A percentile compares a stretch with the other conserved stretches of the same genome.
Evolutionary conservation across 1,284 basidiomycete genomes (phyloP).

Genomic region (Stereum hirsutum): DNA sequence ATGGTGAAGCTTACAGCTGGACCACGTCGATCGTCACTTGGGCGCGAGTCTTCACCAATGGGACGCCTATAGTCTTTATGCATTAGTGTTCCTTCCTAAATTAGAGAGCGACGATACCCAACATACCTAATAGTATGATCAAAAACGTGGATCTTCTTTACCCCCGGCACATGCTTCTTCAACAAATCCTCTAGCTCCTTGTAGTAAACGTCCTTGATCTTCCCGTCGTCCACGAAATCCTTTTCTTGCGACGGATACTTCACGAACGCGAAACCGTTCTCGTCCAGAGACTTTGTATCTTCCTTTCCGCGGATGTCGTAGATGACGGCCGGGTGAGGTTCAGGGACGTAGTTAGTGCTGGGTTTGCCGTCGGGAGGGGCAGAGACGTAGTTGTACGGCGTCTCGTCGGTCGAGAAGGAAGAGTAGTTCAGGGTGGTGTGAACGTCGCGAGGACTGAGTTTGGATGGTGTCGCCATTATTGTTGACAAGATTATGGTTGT

Average conservation of each 20-base stretch:
- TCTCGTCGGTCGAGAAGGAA: constrained; percentile 11
- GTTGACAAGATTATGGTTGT: no score
- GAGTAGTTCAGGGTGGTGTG: constrained; percentile 22
- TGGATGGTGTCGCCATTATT: constrained; percentile 19
- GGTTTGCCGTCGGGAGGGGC: constrained; percentile 17
- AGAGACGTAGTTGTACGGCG: constrained; percentile 20
- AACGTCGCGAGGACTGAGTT: constrained; percentile 13
- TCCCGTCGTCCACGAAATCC: constrained; percentile 30
- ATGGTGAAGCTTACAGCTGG: not conserved
- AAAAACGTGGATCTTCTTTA: constrained; percentile 32
- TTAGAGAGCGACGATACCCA: not conserved
- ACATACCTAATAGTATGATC: constrained; percentile 35
- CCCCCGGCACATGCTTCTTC: constrained; percentile 29
- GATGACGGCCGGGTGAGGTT: constrained; percentile 16
- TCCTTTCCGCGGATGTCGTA: constrained; percentile 25
- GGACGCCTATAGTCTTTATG: no score
- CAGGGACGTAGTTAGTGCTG: constrained; percentile 15
- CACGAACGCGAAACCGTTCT: constrained; percentile 33
- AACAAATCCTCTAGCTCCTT: constrained; percentile 33
- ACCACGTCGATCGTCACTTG: constrained; percentile 3
- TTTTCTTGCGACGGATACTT: constrained; percentile 26
- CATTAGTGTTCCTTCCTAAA: no score
- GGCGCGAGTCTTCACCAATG: not conserved
- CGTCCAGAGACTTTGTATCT: constrained; percentile 26
- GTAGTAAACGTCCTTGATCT: constrained; percentile 28